Conservation (phyloP, 495 filamentous ascomycete genomes). For the Penicillium bialowiezense region DNA sequence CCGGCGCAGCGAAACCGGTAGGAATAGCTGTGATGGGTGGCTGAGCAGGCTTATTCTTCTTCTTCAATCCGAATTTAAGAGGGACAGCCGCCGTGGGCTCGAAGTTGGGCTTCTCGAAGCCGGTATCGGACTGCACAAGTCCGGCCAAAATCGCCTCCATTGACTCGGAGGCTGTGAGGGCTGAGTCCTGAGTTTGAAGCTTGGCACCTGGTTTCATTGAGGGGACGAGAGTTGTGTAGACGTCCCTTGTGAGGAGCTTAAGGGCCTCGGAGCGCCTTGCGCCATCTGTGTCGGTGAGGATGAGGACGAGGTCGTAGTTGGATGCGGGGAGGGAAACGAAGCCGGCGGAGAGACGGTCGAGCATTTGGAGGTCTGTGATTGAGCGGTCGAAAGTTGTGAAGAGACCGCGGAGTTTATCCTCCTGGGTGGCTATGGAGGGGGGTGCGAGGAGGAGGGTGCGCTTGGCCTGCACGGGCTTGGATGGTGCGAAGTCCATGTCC, state of each 20-base stretch:
- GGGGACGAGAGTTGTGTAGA: conserved; percentile 64
- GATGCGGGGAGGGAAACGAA: conserved; percentile 71
- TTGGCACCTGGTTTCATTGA: conserved; percentile 70
- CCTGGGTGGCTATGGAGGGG: conserved; percentile 69
- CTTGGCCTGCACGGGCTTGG: conserved; percentile 25
- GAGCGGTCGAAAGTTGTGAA: conserved; percentile 65
- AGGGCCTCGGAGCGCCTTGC: conserved; percentile 56
- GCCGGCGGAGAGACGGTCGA: conserved; percentile 85
- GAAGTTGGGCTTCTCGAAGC: conserved; percentile 72
- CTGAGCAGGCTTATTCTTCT: conserved; percentile 49
- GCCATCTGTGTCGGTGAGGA: conserved; percentile 75
- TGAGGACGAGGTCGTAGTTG: conserved; percentile 80
- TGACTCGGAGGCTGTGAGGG: conserved; percentile 43
- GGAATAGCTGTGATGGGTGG: conserved; percentile 30
- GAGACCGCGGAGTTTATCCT: conserved; percentile 55
- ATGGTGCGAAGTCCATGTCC: conserved; percentile 35
- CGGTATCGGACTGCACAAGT: conserved; percentile 57
- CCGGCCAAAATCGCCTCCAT: conserved; percentile 81
- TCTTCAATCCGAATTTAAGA: conserved; percentile 65
- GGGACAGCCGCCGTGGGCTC: conserved; percentile 63
- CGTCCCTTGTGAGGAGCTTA: conserved; percentile 59
- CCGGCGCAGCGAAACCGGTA: conserved; percentile 47
- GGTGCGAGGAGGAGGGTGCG: conserved; percentile 70
- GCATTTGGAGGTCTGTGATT: conserved; percentile 91
- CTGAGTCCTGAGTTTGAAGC: conserved; percentile 66